These are phyloP conservation scores for Nepenthes mirabilis DNA, from an alignment of 148 eudicot species.

Conservation along the genomic window DNA sequence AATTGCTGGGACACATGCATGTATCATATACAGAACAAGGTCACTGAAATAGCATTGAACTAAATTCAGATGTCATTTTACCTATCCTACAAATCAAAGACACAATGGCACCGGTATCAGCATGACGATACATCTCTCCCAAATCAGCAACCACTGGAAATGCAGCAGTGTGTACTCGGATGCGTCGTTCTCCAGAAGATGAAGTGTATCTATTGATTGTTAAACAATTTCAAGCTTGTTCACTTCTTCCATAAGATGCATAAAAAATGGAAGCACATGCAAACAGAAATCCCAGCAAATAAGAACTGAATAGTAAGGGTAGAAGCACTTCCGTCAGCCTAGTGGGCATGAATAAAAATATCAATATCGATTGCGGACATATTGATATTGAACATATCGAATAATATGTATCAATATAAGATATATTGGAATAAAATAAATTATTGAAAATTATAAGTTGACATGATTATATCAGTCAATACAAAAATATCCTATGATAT, in stretches of 20 bases:
- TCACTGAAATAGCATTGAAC: not conserved
- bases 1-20: conserved; percentile 44
- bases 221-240: conserved; percentile 19
- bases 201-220: conserved; percentile 70
- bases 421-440: too few relatives aligned
- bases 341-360: too few relatives aligned
- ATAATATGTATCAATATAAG: too few relatives aligned
- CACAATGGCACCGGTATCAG: conserved; percentile 86
- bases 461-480: too few relatives aligned
- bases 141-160: conserved; percentile 88
- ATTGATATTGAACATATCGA: too few relatives aligned
- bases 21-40: not conserved
- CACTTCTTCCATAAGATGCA: not conserved
- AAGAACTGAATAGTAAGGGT: too few relatives aligned
- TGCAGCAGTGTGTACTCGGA: conserved; percentile 92
- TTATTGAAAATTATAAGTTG: too few relatives aligned
- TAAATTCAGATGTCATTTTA: conserved; percentile 9
- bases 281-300: too few relatives aligned
- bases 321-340: too few relatives aligned
- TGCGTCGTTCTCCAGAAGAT: conserved; percentile 98
- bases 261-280: not conserved
- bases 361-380: too few relatives aligned
- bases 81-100: conserved; percentile 83
- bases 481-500: too few relatives aligned
- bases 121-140: conserved; percentile 89